Evolutionary conservation across 2,329 filamentous ascomycete species (phyloP).

Genomic region (Colletotrichum plurivorum): DNA sequence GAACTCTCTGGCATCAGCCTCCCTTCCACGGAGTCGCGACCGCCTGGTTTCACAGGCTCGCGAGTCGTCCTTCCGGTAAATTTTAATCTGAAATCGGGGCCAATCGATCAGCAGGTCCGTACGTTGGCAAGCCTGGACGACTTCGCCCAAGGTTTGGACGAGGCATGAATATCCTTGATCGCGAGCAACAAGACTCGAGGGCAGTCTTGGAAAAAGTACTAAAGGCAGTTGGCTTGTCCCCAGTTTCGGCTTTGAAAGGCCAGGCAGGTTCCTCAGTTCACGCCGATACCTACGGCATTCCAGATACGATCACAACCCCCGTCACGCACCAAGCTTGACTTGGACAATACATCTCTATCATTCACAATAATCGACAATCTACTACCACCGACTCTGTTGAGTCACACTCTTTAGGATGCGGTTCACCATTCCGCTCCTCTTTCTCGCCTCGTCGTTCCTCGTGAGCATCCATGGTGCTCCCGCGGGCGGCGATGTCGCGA

Average conservation of each 20-base stretch:
- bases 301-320: conserved; percentile 13
- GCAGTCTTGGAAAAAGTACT: conserved; percentile 16
- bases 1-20: conserved; percentile 6
- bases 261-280: conserved; percentile 35
- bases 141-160: conserved; percentile 28
- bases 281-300: conserved; percentile 24
- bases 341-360: conserved; percentile 8
- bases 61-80: conserved; percentile 30
- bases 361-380: not conserved
- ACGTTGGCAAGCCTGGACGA: not conserved
- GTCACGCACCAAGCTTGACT: conserved; percentile 20
- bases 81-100: conserved; percentile 24
- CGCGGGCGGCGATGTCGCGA: conserved; percentile 13
- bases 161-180: conserved; percentile 23
- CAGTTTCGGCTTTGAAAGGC: rapidly evolving
- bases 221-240: conserved; percentile 17
- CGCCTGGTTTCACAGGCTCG: conserved; percentile 33
- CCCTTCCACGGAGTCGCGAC: conserved; percentile 1
- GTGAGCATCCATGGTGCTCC: conserved; percentile 38
- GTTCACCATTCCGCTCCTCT: conserved; percentile 22
- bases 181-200: not conserved
- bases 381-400: not conserved
- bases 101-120: conserved; percentile 5
- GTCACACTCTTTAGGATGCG: conserved; percentile 25
- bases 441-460: conserved; percentile 35